These are phyloP conservation scores for Podila epicladia DNA, from an alignment of 192 early-diverging fungal genomes.

Conservation along the genomic window DNA sequence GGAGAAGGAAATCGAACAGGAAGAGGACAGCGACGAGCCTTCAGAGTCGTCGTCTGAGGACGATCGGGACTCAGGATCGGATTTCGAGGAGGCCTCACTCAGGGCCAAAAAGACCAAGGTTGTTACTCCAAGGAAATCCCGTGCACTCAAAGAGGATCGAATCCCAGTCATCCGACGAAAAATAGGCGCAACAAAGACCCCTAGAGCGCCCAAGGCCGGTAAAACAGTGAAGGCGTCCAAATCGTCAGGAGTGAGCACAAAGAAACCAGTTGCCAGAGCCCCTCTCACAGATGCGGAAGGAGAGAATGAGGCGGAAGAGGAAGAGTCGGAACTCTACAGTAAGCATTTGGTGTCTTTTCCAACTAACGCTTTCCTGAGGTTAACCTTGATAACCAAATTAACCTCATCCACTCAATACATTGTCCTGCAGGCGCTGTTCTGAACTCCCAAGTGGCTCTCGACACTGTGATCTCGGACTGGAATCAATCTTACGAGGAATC, in stretches of 20 bases:
- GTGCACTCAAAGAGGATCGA: not conserved
- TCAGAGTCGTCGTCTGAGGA: conserved; percentile 18
- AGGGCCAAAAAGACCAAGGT: conserved; percentile 8
- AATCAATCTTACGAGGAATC: conserved; percentile 68
- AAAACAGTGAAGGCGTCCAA: not conserved
- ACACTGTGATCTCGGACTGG: conserved; percentile 77
- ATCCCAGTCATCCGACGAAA: conserved; percentile 14
- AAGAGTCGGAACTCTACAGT: conserved; percentile 31
- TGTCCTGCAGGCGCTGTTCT: conserved; percentile 50
- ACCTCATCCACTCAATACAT: too few relatives aligned
- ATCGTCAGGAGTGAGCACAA: not conserved
- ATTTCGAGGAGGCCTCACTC: conserved; percentile 31
- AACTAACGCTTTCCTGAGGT: not conserved
- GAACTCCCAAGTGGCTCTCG: conserved; percentile 62
- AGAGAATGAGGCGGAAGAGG: conserved; percentile 7
- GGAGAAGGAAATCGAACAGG: conserved; percentile 10
- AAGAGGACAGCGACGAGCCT: conserved; percentile 21
- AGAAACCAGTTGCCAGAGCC: not conserved
- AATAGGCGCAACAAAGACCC: not conserved
- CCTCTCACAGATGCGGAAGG: not conserved
- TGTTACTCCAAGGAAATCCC: not conserved
- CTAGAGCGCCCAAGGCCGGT: not conserved
- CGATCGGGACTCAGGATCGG: conserved; percentile 18
- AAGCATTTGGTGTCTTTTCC: not conserved
- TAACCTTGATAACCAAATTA: too few relatives aligned